Evolutionary conservation across 2,329 filamentous ascomycete species (phyloP), one percentile per base, ranked within the genome.

Genomic region (Ophiostoma sp.): DNA sequence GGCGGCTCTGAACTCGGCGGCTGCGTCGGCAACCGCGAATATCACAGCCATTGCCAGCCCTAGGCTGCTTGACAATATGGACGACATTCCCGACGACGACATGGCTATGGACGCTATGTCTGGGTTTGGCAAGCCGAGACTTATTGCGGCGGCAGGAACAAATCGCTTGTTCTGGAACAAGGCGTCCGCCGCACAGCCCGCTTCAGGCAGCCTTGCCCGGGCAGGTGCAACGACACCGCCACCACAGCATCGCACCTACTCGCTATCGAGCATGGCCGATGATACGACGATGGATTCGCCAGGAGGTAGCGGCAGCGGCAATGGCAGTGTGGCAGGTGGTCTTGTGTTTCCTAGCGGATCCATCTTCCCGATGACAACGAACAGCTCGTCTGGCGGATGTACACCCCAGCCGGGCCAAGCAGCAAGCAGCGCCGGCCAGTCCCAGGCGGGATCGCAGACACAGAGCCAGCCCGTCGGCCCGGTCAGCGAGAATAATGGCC

Each of bases 161-260:
- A 85, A 90, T 27, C 85, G 85, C 36, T 81, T 81, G 52, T 93
- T 90, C 75, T 97, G 92, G 92, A 89, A 93, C 70, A 87, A 12
- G 55, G 18, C 63, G 8, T 36, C 16, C 2, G 16, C 44, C 0
- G 60, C 42, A 12, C 65, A 66, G 45, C 85, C 4, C 91, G 93
- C 72, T 2, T 38, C 41, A 7, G 68, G 60, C 18, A 58, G 63
- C 14, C 42, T 65, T 42, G 49, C 62, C n/a, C 66, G 65, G 8
- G 38, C 14, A 7, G 40, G 90, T 91, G 69, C 88, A 7, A 68
- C 69, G 8, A 60, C 66, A 9, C 66, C 69, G 1, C 67, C 69
- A 16, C 67, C 42, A 4, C 68, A 64, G 52, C 40, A 60, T 9
- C 58, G 64, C 4, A 67, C 18, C 7, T 68, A 89, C 55, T 55